Conservation (phyloP, 2,329 filamentous ascomycete genomes). For the Leptographium wingfieldii region DNA sequence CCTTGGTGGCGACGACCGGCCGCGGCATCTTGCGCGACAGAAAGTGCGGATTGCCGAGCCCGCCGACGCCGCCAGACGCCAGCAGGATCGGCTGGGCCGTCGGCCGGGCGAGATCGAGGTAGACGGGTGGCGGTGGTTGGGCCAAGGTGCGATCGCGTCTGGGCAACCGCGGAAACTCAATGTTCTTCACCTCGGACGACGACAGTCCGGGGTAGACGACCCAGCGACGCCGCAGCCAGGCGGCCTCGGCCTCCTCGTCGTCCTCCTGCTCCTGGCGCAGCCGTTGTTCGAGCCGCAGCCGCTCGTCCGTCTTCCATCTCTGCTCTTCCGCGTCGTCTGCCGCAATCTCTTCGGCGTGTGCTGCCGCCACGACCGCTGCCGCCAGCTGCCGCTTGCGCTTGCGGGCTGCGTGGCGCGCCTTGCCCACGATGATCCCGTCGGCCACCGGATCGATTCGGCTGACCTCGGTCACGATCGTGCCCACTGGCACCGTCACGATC, state of each 20-base stretch:
- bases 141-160: conserved; percentile 41
- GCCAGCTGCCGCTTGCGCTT: conserved; percentile 4
- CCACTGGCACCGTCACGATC: conserved; percentile 80
- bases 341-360: background rate
- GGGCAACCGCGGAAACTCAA: conserved; percentile 38
- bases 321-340: background rate
- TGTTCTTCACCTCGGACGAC: conserved; percentile 50
- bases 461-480: conserved; percentile 79
- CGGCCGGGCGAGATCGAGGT: conserved; percentile 59
- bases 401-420: conserved; percentile 2
- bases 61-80: conserved; percentile 76
- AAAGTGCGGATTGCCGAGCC: conserved; percentile 89
- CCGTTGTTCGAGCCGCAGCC: conserved; percentile 18
- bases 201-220: conserved; percentile 70
- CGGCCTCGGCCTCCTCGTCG: conserved; percentile 28
- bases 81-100: conserved; percentile 78
- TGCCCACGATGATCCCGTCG: conserved; percentile 39
- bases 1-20: conserved; percentile 80
- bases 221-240: conserved; percentile 58
- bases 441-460: conserved; percentile 63
- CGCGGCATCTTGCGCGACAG: conserved; percentile 59
- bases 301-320: background rate
- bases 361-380: background rate
- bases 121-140: conserved; percentile 61
- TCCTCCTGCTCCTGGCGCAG: conserved; percentile 23